These are phyloP conservation scores for Fusarium neocosmosporiellum DNA, from an alignment of 2,329 filamentous ascomycete genomes.

Conservation along the genomic window DNA sequence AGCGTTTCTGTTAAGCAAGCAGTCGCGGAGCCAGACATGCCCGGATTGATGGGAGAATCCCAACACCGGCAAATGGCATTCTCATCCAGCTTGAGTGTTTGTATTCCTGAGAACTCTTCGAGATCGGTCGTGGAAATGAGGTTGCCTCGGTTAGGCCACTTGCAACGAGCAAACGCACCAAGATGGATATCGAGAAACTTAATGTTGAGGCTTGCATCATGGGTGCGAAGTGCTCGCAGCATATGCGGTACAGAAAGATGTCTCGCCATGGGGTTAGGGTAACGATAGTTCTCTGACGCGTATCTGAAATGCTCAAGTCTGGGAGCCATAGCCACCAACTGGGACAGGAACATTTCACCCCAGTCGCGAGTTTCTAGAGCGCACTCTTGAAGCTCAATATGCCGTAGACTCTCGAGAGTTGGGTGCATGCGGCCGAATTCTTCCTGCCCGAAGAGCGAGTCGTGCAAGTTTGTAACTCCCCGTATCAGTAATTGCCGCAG, in stretches of 20 bases:
- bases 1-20: not conserved
- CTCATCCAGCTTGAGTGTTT: not conserved
- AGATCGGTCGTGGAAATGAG: not conserved
- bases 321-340: not conserved
- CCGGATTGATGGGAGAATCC: not conserved
- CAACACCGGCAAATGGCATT: not conserved
- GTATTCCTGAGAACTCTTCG: not conserved
- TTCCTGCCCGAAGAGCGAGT: not conserved
- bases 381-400: not conserved
- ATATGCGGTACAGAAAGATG: conserved; percentile 3
- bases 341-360: conserved; percentile 2
- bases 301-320: conserved; percentile 4
- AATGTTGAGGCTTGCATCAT: not conserved
- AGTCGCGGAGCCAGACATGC: not conserved
- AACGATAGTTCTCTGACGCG: not conserved
- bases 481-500: not conserved
- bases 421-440: not conserved
- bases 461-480: not conserved
- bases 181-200: not conserved
- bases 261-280: not conserved
- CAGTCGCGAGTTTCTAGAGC: not conserved
- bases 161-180: not conserved
- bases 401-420: not conserved
- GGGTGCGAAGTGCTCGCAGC: not conserved
- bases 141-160: conserved; percentile 4